A percentile compares a stretch with the other conserved stretches of the same genome.
Evolutionary conservation across 345 rosid genomes (phyloP).

Genomic region (Anacardium occidentale): DNA sequence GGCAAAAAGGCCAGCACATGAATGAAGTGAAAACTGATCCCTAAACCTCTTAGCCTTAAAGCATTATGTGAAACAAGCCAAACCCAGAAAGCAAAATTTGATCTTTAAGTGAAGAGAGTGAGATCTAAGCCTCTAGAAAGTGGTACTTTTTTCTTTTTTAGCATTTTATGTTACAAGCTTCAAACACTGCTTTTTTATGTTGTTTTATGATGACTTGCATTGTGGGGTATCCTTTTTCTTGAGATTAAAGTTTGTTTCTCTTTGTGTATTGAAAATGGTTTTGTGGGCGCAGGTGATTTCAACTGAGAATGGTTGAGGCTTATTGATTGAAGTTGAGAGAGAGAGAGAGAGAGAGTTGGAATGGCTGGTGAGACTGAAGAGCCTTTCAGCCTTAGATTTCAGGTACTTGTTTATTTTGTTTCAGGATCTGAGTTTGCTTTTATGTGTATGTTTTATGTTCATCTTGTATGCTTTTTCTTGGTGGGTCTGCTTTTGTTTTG

Average conservation of each 20-base stretch:
- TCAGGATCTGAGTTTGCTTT: not conserved
- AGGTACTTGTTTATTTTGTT: constrained; percentile 38
- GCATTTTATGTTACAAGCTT: not conserved
- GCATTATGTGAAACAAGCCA: not conserved
- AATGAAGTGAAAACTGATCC: not conserved
- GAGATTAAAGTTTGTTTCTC: not conserved
- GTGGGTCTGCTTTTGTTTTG: constrained; percentile 8
- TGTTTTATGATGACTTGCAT: not conserved
- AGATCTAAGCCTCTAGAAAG: not conserved
- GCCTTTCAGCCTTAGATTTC: constrained; percentile 53
- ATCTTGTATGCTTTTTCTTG: constrained; percentile 2
- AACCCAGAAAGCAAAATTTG: not conserved
- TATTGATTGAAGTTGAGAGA: constrained; percentile 15
- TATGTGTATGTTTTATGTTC: not conserved
- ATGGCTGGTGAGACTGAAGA: constrained; percentile 78
- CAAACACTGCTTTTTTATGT: not conserved
- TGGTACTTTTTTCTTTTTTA: too few relatives aligned
- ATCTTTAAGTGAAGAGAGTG: not conserved
- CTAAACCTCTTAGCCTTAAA: not conserved
- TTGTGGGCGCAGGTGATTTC: constrained; percentile 2
- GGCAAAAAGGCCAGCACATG: constrained; percentile 29
- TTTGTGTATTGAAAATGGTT: not conserved
- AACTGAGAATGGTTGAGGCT: constrained; percentile 3
- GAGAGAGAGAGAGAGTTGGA: constrained; percentile 10
- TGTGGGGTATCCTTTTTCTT: constrained; percentile 11